phyloP scores from a whole-genome alignment of 116 monocot genomes.

The Phalaenopsis hybrid region DNA sequence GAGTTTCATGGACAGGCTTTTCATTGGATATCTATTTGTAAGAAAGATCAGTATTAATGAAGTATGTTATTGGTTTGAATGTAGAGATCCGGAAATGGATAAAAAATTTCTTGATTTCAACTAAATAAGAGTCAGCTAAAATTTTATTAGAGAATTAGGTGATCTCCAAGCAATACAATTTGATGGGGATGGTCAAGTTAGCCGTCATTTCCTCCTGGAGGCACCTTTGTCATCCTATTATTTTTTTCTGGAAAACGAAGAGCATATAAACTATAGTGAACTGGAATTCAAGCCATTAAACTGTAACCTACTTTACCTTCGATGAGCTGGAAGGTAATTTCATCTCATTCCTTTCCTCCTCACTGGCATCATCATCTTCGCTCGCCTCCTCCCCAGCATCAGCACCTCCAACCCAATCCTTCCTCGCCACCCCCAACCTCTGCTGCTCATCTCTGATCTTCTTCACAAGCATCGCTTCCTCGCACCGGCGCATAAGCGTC shows the following conservation, averaged over 20 bases:
- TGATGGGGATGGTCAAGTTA: neutral
- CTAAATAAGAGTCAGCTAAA: neutral
- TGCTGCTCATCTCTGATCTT: constrained; percentile 68
- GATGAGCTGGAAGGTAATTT: neutral
- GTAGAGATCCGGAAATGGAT: too few relatives aligned
- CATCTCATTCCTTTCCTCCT: constrained; percentile 24
- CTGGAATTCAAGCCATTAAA: neutral
- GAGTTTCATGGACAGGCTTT: too few relatives aligned
- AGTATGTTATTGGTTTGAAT: too few relatives aligned
- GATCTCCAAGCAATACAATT: neutral
- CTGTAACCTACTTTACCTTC: neutral
- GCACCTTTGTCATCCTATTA: neutral
- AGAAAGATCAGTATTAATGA: too few relatives aligned
- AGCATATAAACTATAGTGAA: constrained; percentile 1
- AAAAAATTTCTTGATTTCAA: too few relatives aligned
- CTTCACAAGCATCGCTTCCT: constrained; percentile 56
- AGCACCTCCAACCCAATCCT: constrained; percentile 61
- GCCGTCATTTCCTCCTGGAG: neutral
- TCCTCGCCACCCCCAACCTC: constrained; percentile 49
- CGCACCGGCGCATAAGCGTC: constrained; percentile 73
- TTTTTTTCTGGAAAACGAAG: neutral
- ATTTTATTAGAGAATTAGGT: neutral
- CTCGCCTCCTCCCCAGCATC: constrained; percentile 20
- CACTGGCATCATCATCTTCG: constrained; percentile 39
- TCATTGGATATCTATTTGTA: too few relatives aligned